phyloP scores from a whole-genome alignment of 805 yeast genomes.

The Zygosaccharomyces siamensis region DNA sequence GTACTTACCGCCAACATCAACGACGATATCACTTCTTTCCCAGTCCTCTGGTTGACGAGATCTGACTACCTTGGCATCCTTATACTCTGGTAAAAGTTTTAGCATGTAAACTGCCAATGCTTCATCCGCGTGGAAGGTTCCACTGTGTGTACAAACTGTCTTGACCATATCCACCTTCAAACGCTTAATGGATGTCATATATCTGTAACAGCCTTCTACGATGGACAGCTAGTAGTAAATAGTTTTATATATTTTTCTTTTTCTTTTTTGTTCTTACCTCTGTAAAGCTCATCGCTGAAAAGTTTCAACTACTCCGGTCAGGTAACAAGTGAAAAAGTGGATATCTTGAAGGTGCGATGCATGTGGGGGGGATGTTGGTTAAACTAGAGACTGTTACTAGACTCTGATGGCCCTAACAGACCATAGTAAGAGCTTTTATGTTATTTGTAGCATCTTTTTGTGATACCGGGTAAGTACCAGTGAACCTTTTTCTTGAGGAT shows the following conservation, averaged over 20 bases:
- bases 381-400: background rate
- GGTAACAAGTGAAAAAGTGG: background rate
- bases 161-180: conserved; percentile 27
- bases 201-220: background rate
- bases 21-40: conserved; percentile 86
- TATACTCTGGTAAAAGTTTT: conserved; percentile 61
- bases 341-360: background rate
- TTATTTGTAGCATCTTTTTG: background rate
- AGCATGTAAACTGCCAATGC: conserved; percentile 88
- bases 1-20: conserved; percentile 91
- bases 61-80: conserved; percentile 65
- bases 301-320: background rate
- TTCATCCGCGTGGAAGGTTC: conserved; percentile 96
- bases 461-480: conserved; percentile 4
- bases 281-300: conserved; percentile 1
- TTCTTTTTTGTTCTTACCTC: background rate
- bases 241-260: too few species aligned
- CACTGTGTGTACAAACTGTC: conserved; percentile 85
- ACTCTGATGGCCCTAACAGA: background rate
- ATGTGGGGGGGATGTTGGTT: background rate
- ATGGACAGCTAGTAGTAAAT: background rate
- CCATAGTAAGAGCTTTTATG: background rate
- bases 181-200: conserved; percentile 16
- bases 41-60: conserved; percentile 79
- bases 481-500: background rate